These are phyloP conservation scores for Oxyria digyna DNA, from an alignment of 148 eudicot genomes.

Conservation along the genomic window DNA sequence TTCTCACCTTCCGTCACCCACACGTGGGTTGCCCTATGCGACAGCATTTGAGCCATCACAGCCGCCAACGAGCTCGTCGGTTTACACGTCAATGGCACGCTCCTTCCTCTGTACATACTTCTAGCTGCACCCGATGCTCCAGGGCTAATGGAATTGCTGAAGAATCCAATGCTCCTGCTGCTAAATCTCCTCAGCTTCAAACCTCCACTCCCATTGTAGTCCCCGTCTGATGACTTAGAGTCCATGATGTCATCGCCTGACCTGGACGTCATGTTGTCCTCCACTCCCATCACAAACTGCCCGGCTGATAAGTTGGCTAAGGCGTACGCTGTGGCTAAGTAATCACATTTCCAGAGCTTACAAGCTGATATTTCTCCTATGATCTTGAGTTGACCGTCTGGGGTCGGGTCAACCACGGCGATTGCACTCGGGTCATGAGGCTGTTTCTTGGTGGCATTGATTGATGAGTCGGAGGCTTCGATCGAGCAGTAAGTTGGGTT, in stretches of 20 bases:
- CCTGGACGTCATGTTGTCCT: constrained; percentile 34
- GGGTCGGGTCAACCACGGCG: constrained; percentile 63
- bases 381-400: constrained; percentile 48
- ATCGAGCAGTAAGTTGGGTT: constrained; percentile 46
- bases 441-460: constrained; percentile 31
- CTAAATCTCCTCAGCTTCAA: constrained; percentile 49
- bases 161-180: constrained; percentile 79
- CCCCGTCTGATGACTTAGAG: constrained; percentile 17
- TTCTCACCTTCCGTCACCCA: constrained; percentile 86
- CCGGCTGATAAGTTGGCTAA: constrained; percentile 81
- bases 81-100: constrained; percentile 79
- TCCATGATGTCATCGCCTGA: constrained; percentile 23
- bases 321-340: constrained; percentile 84
- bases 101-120: constrained; percentile 90
- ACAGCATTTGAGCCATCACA: constrained; percentile 98
- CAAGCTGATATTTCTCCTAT: constrained; percentile 85
- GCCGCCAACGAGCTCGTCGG: constrained; percentile 81
- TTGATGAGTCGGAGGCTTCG: constrained; percentile 56
- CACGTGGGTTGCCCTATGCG: constrained; percentile 84
- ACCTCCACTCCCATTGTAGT: constrained; percentile 18
- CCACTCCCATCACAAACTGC: constrained; percentile 94
- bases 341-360: constrained; percentile 85
- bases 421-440: constrained; percentile 74
- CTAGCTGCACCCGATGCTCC: constrained; percentile 32
- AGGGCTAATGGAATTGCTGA: constrained; percentile 29